Conservation (phyloP, 331 rosid genomes). For the Rosa hybrid region DNA sequence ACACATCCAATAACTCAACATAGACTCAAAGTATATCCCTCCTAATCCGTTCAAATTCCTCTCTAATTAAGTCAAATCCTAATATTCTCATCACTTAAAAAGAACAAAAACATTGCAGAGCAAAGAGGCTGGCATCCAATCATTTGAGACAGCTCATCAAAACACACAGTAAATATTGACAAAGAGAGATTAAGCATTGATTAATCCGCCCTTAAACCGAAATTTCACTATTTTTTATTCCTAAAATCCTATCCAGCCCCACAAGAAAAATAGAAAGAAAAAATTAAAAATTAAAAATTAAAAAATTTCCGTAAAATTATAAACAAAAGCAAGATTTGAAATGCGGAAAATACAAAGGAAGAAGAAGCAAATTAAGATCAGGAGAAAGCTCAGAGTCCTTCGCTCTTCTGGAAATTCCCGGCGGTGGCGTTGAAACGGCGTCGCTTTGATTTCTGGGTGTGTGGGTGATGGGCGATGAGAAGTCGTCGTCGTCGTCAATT, state of each 20-base stretch:
- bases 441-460: conserved; percentile 6
- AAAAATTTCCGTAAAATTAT: neutral
- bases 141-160: neutral
- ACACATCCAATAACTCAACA: too few relatives aligned
- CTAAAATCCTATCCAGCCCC: neutral
- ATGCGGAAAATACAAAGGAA: neutral
- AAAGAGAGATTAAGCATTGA: neutral
- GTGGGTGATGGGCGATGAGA: conserved; percentile 73
- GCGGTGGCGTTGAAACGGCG: conserved; percentile 27
- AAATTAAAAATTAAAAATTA: neutral
- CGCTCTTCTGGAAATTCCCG: too few relatives aligned
- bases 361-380: conserved; percentile 12
- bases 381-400: neutral
- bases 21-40: neutral
- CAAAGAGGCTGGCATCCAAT: neutral
- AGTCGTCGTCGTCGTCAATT: conserved; percentile 46
- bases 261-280: neutral
- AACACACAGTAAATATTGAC: neutral
- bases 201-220: neutral
- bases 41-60: neutral
- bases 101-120: neutral
- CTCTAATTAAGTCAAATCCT: neutral
- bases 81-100: neutral
- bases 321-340: conserved; percentile 16
- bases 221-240: too few relatives aligned